phyloP scores from a whole-genome alignment of 2,329 filamentous ascomycete species.

The Alternaria metachromatica region DNA sequence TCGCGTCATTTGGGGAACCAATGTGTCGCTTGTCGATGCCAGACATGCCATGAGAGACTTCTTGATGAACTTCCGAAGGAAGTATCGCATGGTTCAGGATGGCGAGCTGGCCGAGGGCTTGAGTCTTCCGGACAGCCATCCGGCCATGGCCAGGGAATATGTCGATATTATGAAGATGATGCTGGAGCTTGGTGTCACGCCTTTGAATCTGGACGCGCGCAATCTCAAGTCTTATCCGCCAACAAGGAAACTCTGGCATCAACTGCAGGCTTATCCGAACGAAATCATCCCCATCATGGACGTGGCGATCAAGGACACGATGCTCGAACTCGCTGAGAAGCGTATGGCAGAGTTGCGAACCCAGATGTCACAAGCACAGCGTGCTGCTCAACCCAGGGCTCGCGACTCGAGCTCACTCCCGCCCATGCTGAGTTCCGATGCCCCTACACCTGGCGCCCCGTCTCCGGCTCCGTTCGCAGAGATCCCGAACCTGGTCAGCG shows the following conservation, averaged over 20 bases:
- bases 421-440: conserved; percentile 80
- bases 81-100: conserved; percentile 91
- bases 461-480: conserved; percentile 49
- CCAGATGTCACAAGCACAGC: conserved; percentile 62
- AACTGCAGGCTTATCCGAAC: conserved; percentile 90
- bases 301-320: conserved; percentile 88
- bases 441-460: conserved; percentile 54
- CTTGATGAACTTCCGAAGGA: conserved; percentile 86
- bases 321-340: conserved; percentile 85
- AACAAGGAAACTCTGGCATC: conserved; percentile 93
- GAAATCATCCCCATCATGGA: conserved; percentile 98
- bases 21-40: conserved; percentile 90
- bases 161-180: conserved; percentile 86
- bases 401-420: conserved; percentile 73
- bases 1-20: conserved; percentile 95
- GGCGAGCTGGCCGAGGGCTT: conserved; percentile 77
- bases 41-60: conserved; percentile 91
- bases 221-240: conserved; percentile 93
- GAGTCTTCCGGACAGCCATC: conserved; percentile 69
- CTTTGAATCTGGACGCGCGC: conserved; percentile 84
- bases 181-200: conserved; percentile 82
- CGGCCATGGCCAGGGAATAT: conserved; percentile 81
- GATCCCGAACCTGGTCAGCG: conserved; percentile 74
- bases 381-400: conserved; percentile 51
- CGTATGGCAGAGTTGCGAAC: conserved; percentile 74